Evolutionary conservation across 2,329 filamentous ascomycete species (phyloP).

Genomic region (Botryosphaeria dothidea): DNA sequence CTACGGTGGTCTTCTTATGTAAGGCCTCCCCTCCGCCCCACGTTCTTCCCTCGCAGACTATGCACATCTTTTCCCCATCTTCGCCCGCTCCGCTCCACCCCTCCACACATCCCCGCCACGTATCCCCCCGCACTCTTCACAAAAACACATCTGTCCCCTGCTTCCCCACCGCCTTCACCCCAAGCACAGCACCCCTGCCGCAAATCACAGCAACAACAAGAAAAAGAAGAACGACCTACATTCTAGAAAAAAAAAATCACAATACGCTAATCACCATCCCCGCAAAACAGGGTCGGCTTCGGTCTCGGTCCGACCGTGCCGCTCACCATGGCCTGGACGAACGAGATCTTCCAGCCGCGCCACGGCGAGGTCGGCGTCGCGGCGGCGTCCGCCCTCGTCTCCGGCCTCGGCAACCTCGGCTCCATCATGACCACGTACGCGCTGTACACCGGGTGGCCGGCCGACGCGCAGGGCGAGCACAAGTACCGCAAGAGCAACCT

Average conservation of each 20-base stretch:
- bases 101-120: neutral
- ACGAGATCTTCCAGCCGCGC: constrained; percentile 83
- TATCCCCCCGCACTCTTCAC: no score
- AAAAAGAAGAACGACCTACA: constrained; percentile 29
- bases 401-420: constrained; percentile 82
- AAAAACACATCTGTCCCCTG: no score
- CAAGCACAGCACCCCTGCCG: neutral
- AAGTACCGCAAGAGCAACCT: constrained; percentile 83
- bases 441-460: constrained; percentile 82
- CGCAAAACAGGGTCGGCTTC: constrained; percentile 78
- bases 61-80: neutral
- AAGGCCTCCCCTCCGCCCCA: constrained; percentile 12
- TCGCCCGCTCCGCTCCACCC: neutral
- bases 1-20: constrained; percentile 74
- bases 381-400: constrained; percentile 81
- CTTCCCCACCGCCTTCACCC: neutral
- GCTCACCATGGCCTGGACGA: constrained; percentile 92
- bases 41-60: neutral
- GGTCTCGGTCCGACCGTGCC: constrained; percentile 88
- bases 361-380: constrained; percentile 91
- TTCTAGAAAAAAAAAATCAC: no score
- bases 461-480: constrained; percentile 65
- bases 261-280: no score
- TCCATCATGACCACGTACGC: constrained; percentile 88
- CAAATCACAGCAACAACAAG: neutral